These are phyloP conservation scores for Giardia muris DNA, from an alignment of 208 protist species.

Conservation along the genomic window DNA sequence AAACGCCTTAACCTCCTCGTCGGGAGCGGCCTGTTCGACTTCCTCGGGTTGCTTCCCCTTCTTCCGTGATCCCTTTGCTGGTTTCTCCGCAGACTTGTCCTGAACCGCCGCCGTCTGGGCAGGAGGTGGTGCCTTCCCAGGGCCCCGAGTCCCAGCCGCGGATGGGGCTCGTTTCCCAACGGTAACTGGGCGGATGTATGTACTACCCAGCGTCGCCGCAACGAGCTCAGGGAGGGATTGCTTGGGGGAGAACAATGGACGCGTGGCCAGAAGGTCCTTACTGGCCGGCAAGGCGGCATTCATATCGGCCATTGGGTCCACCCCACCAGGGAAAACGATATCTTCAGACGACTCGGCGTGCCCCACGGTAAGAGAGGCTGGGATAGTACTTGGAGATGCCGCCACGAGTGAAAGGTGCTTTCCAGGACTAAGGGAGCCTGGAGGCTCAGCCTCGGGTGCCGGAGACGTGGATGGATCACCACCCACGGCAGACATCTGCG, in stretches of 20 bases:
- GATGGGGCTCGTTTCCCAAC: background rate
- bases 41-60: background rate
- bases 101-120: background rate
- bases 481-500: background rate
- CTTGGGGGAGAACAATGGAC: background rate
- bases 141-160: background rate
- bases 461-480: background rate
- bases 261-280: background rate
- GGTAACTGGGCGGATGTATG: background rate
- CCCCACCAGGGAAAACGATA: background rate
- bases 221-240: background rate
- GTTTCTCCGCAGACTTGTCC: background rate
- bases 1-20: background rate
- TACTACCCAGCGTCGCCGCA: background rate
- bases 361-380: background rate
- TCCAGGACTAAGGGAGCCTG: background rate
- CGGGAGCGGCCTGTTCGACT: background rate
- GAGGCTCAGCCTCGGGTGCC: background rate
- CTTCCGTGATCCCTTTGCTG: background rate
- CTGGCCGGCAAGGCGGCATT: background rate
- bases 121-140: background rate
- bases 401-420: background rate
- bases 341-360: background rate
- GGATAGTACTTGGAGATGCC: background rate
- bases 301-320: background rate